Percentiles rank a stretch among this genome's conserved stretches.
Evolutionary conservation across 306 rosid species (phyloP).

Genomic region (Sicyos edulis): DNA sequence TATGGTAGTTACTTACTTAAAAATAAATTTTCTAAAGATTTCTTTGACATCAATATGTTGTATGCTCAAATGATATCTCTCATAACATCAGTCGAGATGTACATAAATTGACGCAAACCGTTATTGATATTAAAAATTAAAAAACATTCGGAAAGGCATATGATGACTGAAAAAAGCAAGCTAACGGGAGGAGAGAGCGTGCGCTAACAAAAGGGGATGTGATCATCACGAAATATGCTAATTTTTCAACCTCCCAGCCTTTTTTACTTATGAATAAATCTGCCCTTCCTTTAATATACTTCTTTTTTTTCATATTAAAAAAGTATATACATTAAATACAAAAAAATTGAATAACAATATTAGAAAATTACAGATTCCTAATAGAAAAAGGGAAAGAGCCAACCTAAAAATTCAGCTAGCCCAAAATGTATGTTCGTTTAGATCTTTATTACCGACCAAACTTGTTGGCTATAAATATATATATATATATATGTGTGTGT

Average conservation of each 20-base stretch:
- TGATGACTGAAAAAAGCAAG: background rate
- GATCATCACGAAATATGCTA: slow-evolving; percentile 1
- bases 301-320: background rate
- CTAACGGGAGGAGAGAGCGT: slow-evolving; percentile 10
- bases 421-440: background rate
- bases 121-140: no score
- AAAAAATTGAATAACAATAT: no score
- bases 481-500: no score
- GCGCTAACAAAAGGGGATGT: background rate
- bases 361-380: background rate
- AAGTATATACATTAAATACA: no score
- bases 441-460: background rate
- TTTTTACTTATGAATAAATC: background rate
- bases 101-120: no score
- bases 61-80: no score
- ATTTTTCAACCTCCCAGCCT: background rate
- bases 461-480: background rate
- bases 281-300: background rate
- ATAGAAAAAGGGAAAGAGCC: background rate
- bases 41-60: no score
- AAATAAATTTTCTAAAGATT: no score
- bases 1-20: no score
- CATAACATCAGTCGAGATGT: no score
- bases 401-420: background rate
- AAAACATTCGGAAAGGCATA: no score